Evolutionary conservation across 1,284 basidiomycete species (phyloP), one percentile per base, ranked within the genome.

Genomic region (Prillingera fragicola): DNA sequence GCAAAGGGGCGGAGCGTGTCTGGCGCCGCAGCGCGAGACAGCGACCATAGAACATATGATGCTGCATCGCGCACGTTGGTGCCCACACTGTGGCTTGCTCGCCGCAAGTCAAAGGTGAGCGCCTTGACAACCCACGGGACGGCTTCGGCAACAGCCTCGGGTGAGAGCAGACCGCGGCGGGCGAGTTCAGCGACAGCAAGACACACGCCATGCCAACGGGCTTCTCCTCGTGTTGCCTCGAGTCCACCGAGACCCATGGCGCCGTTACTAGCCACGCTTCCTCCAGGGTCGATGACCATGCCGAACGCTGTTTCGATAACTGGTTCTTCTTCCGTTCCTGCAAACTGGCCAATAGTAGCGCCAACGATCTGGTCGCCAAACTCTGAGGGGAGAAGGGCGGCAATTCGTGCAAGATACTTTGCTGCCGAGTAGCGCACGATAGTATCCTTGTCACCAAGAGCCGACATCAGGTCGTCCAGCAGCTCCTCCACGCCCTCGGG

Each of bases 11-110:
- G 66, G 23, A 94, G 72, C n/a, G 75, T 71, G 8, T 78, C 67
- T 7, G 78, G 65, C 39, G 82, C 73, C 55, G 86, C 81, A 2
- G 85, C 81, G 48, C 92, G 79, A 3, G 92, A 87, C 29, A 97
- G 74, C 2, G 92, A 87, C 95, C 95, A 99, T 2, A 96, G 72
- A 1, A 91, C 87, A 70, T 98, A 99, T 26, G 90, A 81, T 8
- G 91, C 87, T 3, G 92, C 86, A 69, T 99, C 95, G 24, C 95
- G 82, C 25, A 98, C 92, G 54, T 83, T 92, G 5, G 90, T 84
- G 1, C 95, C 95, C 35, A 98, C 83, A 0, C 89, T 90, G 68
- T 95, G 90, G 0, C 88, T 79, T 13, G 89, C 90, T 63, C 90
- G 85, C 0, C 88, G 81, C 23, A 95, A 78, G 69, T 98, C 95